Base-by-base conservation (phyloP, 805 yeast genomes). In the Wickerhamiella cacticola region DNA sequence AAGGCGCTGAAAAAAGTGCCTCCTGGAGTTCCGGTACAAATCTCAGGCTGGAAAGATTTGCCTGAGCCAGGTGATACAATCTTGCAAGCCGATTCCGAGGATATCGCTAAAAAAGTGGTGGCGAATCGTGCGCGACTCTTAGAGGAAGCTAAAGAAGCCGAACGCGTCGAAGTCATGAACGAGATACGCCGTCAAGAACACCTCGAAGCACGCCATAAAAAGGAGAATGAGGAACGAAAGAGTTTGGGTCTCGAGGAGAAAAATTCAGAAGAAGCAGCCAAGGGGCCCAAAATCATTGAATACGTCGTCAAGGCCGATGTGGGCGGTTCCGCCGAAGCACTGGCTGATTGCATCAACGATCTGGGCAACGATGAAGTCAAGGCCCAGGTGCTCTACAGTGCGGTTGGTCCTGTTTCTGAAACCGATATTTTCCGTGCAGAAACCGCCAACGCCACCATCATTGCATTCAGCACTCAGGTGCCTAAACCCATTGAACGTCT, bases 321-420 rank as follows among this genome's bases (percentile, higher is more conserved):
- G 1, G 79, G 80, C 55, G 98, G 98, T 0, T 88, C 97, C 0
- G 82, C 84, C 0, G 98, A 92, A 61, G 98, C 98, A 1, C 82
- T 92, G 28, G 73, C 69, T 33, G 96, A 88, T 61, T 78, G 89
- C 55, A 76, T 92, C 42, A 71, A 72, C 50, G 79, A 79, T 10
- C 65, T 92, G n/a, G 96, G 96, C 5, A 88, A 89, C 61, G 83
- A 82, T 1, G 94, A 84, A 59, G 89, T 89, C 5, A 68, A 70
- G 51, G 75, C 87, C 3, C 64, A 70, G n/a, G 78, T 89, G 1
- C 63, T 92, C 3, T 74, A 74, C 39, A 73, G 79, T 31, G 87
- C 80, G 22, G 95, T 88, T 5, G 97, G 97, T 4, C 61, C 76
- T 0, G 81, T 84, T 10, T 75, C 77, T 0, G 85, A 79, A 38